These are phyloP conservation scores for Sungouiozyma ichnusensis DNA, from an alignment of 805 yeast genomes.

Conservation along the genomic window DNA sequence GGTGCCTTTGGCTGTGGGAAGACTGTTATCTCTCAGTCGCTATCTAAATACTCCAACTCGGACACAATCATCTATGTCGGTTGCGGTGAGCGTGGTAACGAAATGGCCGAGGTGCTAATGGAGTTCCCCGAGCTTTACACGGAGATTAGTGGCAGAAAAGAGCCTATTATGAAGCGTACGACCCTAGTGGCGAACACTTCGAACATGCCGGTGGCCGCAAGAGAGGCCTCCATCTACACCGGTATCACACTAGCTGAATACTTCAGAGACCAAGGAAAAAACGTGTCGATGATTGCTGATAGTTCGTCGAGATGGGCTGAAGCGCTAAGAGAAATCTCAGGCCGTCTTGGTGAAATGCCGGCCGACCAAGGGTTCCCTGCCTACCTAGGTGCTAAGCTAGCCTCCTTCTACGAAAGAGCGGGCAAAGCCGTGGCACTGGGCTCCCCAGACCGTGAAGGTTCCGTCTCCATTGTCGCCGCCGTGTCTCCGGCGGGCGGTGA, in stretches of 20 bases:
- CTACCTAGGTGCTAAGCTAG: slow-evolving; percentile 94
- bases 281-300: slow-evolving; percentile 99
- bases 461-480: slow-evolving; percentile 99
- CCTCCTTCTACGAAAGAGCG: slow-evolving; percentile 98
- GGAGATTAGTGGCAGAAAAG: slow-evolving; percentile 84
- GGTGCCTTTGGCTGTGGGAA: slow-evolving; percentile 99
- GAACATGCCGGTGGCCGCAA: slow-evolving; percentile 99
- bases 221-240: slow-evolving; percentile 98
- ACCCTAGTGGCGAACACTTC: slow-evolving; percentile 97
- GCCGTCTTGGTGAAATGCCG: slow-evolving; percentile 99
- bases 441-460: slow-evolving; percentile 91
- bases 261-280: slow-evolving; percentile 99
- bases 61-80: slow-evolving; percentile 95
- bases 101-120: slow-evolving; percentile 99
- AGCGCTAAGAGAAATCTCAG: slow-evolving; percentile 98
- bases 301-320: slow-evolving; percentile 99
- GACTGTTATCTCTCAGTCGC: slow-evolving; percentile 94
- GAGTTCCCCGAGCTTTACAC: slow-evolving; percentile 97
- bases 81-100: slow-evolving; percentile 57
- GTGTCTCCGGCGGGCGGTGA: slow-evolving; percentile 99
- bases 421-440: slow-evolving; percentile 94
- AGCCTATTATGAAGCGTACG: slow-evolving; percentile 99
- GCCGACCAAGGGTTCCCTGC: slow-evolving; percentile 99
- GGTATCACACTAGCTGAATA: slow-evolving; percentile 98
- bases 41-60: slow-evolving; percentile 94